phyloP scores from a whole-genome alignment of 192 early-diverging fungal species.

The Ambispora gerdemannii region DNA sequence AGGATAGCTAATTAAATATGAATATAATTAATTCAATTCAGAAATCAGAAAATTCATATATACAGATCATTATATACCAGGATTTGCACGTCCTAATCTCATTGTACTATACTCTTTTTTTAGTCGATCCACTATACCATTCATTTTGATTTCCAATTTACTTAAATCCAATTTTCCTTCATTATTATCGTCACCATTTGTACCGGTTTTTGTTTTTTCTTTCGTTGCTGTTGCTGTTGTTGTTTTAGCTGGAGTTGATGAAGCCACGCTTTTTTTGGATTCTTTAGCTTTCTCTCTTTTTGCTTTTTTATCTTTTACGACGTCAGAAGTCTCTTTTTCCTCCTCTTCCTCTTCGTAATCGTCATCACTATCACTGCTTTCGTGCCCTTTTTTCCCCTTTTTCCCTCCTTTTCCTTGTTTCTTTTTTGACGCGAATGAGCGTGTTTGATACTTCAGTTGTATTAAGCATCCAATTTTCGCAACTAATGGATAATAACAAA shows the following conservation, averaged over 20 bases:
- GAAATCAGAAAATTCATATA: too few species aligned
- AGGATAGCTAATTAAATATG: constrained; percentile 53
- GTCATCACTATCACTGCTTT: neutral
- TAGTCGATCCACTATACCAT: constrained; percentile 55
- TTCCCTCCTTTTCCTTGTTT: constrained; percentile 1
- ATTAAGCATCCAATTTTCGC: too few species aligned
- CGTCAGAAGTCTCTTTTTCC: too few species aligned
- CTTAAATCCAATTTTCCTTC: constrained; percentile 55
- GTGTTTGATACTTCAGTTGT: too few species aligned
- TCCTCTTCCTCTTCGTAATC: neutral
- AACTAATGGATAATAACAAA: too few species aligned
- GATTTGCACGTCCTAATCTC: constrained; percentile 70
- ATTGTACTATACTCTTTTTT: constrained; percentile 62
- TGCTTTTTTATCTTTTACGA: too few species aligned
- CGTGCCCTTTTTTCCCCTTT: neutral
- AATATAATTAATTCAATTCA: too few species aligned
- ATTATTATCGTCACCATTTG: constrained; percentile 30
- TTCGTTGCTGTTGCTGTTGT: constrained; percentile 28
- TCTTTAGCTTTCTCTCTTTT: too few species aligned
- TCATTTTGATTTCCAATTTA: constrained; percentile 56
- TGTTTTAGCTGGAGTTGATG: constrained; percentile 4
- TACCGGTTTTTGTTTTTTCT: too few species aligned
- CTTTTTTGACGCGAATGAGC: constrained; percentile 8
- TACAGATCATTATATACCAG: constrained; percentile 58
- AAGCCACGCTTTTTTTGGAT: neutral